phyloP scores from a whole-genome alignment of 495 filamentous ascomycete species.

The Sporormia fimetaria region DNA sequence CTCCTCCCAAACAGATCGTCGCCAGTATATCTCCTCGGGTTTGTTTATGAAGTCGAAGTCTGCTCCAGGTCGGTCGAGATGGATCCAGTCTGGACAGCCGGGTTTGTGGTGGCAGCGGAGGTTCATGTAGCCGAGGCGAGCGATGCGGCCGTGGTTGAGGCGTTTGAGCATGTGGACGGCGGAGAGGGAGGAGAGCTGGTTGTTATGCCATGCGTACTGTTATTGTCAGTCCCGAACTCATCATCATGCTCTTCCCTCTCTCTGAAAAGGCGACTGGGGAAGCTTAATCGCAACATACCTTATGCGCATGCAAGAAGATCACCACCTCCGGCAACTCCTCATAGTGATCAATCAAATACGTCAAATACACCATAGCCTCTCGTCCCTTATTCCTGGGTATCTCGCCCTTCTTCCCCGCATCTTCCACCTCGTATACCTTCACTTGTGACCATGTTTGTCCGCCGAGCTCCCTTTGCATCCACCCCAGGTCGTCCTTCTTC shows the following conservation, averaged over 20 bases:
- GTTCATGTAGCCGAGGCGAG: slow-evolving; percentile 53
- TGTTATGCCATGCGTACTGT: slow-evolving; percentile 30
- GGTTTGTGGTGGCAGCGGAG: slow-evolving; percentile 50
- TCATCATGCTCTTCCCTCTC: slow-evolving; percentile 27
- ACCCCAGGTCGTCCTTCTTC: slow-evolving; percentile 19
- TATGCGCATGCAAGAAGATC: slow-evolving; percentile 1
- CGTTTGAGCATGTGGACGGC: slow-evolving; percentile 43
- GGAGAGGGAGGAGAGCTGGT: slow-evolving; percentile 40
- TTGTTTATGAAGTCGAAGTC: slow-evolving; percentile 25
- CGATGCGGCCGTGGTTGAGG: slow-evolving; percentile 43
- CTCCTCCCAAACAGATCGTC: slow-evolving; percentile 22
- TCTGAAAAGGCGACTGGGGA: slow-evolving; percentile 22
- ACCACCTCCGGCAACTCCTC: background rate
- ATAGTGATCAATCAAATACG: background rate
- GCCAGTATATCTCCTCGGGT: slow-evolving; percentile 25
- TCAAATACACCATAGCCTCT: slow-evolving; percentile 23
- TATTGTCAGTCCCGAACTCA: slow-evolving; percentile 23
- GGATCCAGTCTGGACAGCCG: slow-evolving; percentile 54
- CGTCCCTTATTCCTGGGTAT: slow-evolving; percentile 26
- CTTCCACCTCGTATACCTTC: slow-evolving; percentile 25
- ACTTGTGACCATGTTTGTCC: slow-evolving; percentile 5
- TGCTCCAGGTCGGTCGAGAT: slow-evolving; percentile 23
- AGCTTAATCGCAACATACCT: slow-evolving; percentile 8
- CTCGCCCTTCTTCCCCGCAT: slow-evolving; percentile 16
- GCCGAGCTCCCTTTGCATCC: slow-evolving; percentile 21